A percentile compares a stretch with the other conserved stretches of the same genome.
phyloP scores from a whole-genome alignment of 1,284 basidiomycete genomes.

The Pseudozyma tsukubaensis region DNA sequence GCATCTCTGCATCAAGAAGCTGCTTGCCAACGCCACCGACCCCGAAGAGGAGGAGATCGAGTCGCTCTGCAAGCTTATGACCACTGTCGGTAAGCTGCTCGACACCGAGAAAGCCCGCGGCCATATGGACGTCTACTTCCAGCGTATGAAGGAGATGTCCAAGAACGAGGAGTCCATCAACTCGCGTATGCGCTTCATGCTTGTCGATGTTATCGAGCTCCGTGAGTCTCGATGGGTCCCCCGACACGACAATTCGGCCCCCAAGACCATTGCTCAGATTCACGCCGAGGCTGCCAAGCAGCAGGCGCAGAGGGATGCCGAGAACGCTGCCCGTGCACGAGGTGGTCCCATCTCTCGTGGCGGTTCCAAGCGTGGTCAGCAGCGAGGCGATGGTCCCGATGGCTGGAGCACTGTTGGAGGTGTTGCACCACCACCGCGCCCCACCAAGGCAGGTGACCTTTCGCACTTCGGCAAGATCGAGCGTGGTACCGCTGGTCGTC shows the following conservation, averaged over 20 bases:
- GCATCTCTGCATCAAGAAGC: conserved; percentile 94
- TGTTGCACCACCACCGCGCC: conserved; percentile 71
- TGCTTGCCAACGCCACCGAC: conserved; percentile 88
- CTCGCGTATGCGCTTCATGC: conserved; percentile 93
- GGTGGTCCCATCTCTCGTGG: conserved; percentile 80
- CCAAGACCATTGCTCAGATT: conserved; percentile 87
- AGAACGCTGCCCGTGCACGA: conserved; percentile 71
- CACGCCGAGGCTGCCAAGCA: conserved; percentile 78
- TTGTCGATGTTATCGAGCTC: conserved; percentile 91
- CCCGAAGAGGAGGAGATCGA: conserved; percentile 98
- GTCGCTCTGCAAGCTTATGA: conserved; percentile 89
- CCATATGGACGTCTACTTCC: conserved; percentile 93
- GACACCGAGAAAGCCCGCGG: conserved; percentile 80
- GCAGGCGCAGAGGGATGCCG: conserved; percentile 57
- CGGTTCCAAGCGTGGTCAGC: conserved; percentile 86
- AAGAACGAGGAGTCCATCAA: conserved; percentile 80
- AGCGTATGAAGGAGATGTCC: conserved; percentile 82
- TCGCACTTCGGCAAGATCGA: conserved; percentile 82
- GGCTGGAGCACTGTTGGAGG: conserved; percentile 87
- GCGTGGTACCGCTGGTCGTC: conserved; percentile 68
- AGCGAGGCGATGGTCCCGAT: conserved; percentile 71
- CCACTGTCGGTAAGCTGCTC: conserved; percentile 85
- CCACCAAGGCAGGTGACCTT: conserved; percentile 84
- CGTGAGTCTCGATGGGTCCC: conserved; percentile 84
- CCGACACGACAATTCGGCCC: conserved; percentile 80